These are phyloP conservation scores for Diospyros kaki DNA, from an alignment of 148 eudicot genomes.

Conservation along the genomic window DNA sequence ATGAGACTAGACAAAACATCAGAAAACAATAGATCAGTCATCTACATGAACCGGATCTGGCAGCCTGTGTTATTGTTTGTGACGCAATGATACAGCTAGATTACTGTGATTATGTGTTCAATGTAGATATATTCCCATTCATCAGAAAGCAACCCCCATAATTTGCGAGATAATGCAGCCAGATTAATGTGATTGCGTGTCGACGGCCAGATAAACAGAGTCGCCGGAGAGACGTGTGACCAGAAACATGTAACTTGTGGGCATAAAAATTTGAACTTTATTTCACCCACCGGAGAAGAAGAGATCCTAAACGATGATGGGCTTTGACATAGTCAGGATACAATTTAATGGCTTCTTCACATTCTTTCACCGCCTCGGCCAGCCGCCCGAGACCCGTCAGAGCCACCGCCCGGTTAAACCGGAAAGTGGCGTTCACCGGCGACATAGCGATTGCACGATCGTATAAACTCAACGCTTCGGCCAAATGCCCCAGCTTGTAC, in stretches of 20 bases:
- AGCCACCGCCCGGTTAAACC: constrained; percentile 75
- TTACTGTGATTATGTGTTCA: too few species aligned
- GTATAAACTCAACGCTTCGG: constrained; percentile 65
- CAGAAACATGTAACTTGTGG: neutral
- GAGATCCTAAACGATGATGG: constrained; percentile 67
- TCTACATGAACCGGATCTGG: too few species aligned
- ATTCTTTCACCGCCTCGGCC: constrained; percentile 67
- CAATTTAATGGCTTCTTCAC: constrained; percentile 73
- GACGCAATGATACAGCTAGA: too few species aligned
- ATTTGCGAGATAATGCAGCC: too few species aligned
- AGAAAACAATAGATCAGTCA: too few species aligned
- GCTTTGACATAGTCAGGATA: constrained; percentile 66
- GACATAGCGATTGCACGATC: constrained; percentile 54
- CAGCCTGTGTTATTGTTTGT: too few species aligned
- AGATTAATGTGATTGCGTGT: too few species aligned
- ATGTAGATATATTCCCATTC: too few species aligned
- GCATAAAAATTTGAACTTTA: constrained; percentile 8
- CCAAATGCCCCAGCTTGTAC: constrained; percentile 49
- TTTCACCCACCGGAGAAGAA: constrained; percentile 66
- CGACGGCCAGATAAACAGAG: too few species aligned
- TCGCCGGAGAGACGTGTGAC: too few species aligned
- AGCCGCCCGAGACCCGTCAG: constrained; percentile 52
- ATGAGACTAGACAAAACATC: too few species aligned
- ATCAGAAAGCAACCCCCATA: too few species aligned
- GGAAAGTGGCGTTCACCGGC: constrained; percentile 65